Evolutionary conservation across 1,284 basidiomycete genomes (phyloP), one percentile per base, ranked within the genome.

Genomic region (Ustilago esculenta): DNA sequence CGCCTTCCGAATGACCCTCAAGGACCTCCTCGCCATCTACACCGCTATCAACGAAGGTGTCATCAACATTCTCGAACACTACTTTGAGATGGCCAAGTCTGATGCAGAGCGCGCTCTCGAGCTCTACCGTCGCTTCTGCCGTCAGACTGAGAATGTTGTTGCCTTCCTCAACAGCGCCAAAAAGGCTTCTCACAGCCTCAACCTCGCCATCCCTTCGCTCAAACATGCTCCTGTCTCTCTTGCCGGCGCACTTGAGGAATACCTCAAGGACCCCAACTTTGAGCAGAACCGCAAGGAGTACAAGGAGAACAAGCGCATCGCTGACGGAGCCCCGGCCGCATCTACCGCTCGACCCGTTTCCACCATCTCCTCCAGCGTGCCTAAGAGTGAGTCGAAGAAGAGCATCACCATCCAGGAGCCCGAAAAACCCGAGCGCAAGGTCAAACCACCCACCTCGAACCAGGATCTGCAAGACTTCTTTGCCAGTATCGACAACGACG

Each of bases 1-100:
- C 1, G 92, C 96, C 1, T 86, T 97, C 60, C 87, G 92, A 36
- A 92, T 99, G 90, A 86, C 96, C n/a, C 91, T 98, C 72, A 98
- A 98, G 81, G 96, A 99, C 82, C 86, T 98, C 7, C 86, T 98
- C 43, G 91, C 96, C 53, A 85, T 98, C 17, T 98, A 98, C 83
- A 94, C 96, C 79, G 94, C 92, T 3, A 90, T 93, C 60, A 99
- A 99, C 77, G 95, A 99, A 81, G 95, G 95, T 54, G 92, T 98
- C 43, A 96, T 97, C 84, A 98, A 98, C 81, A 89, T 98, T 32
- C 70, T 81, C 27, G 96, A 98, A 81, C 91, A 96, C 84, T 99
- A 98, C 84, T 98, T 98, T 80, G 95, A 98, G 81, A 98, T 98
- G 96, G 92, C 93, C 4, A 90, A 92, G 72, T 84, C 89, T 20